phyloP scores from a whole-genome alignment of 768 basidiomycete species.

The Tricholomella constricta region DNA sequence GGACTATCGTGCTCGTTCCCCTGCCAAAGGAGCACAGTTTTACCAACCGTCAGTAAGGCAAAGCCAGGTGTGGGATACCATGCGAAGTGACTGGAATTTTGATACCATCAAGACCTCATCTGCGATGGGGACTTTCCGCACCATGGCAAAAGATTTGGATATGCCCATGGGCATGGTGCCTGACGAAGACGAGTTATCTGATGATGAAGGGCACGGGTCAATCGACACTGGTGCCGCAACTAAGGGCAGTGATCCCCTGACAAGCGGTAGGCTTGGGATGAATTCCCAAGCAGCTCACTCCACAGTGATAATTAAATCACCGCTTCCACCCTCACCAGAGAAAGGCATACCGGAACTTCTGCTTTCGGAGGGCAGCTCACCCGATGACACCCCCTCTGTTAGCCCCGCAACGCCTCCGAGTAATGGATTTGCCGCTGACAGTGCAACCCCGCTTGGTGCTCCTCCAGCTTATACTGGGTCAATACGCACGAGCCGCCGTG shows the following conservation, averaged over 20 bases:
- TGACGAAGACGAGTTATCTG: conserved; percentile 54
- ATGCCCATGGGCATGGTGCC: conserved; percentile 58
- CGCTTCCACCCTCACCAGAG: conserved; percentile 36
- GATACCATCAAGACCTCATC: conserved; percentile 77
- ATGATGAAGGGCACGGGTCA: conserved; percentile 44
- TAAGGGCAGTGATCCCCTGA: conserved; percentile 60
- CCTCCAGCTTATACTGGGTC: conserved; percentile 79
- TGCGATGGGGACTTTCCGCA: conserved; percentile 78
- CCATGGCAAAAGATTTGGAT: conserved; percentile 65
- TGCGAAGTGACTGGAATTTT: conserved; percentile 95
- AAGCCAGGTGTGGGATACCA: conserved; percentile 73
- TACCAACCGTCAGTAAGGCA: conserved; percentile 61
- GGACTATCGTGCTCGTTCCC: conserved; percentile 67
- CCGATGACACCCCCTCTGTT: conserved; percentile 48
- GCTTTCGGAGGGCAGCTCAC: conserved; percentile 31
- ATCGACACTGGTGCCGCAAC: conserved; percentile 65
- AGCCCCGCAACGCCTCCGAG: conserved; percentile 37
- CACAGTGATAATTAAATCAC: conserved; percentile 67
- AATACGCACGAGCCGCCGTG: conserved; percentile 60
- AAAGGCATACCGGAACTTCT: conserved; percentile 44
- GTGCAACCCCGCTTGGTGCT: conserved; percentile 45
- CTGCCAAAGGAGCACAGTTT: conserved; percentile 54
- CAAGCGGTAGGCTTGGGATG: conserved; percentile 43
- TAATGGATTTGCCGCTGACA: conserved; percentile 22
- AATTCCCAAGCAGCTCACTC: conserved; percentile 64